A percentile compares a stretch with the other conserved stretches of the same genome.
Evolutionary conservation across 2,329 filamentous ascomycete genomes (phyloP).

Genomic region (Talaromyces sp.): DNA sequence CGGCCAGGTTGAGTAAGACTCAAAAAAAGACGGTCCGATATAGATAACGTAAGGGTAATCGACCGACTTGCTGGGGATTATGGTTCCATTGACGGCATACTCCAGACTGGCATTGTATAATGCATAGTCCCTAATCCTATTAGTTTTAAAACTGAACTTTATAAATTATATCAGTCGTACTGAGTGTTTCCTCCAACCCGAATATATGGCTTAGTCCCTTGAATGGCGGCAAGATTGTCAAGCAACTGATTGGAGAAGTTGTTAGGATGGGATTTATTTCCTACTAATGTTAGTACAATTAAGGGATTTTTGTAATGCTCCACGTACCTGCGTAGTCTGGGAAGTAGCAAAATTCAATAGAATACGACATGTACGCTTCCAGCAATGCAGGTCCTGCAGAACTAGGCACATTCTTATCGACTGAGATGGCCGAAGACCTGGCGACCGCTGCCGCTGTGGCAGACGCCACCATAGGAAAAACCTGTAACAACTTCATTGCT

Average conservation of each 20-base stretch:
- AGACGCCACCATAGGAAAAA: background rate
- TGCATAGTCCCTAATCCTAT: conserved; percentile 2
- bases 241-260: conserved; percentile 7
- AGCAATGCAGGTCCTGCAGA: conserved; percentile 1
- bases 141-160: background rate
- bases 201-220: conserved; percentile 8
- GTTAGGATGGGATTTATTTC: conserved; percentile 8
- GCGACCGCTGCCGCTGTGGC: background rate
- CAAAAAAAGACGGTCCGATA: conserved; percentile 10
- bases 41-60: conserved; percentile 8
- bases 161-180: background rate
- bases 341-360: conserved; percentile 6
- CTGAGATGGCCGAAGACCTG: background rate
- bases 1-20: conserved; percentile 9
- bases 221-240: conserved; percentile 3
- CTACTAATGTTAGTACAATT: background rate
- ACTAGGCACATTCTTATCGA: background rate
- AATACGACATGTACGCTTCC: conserved; percentile 5
- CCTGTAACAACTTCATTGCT: background rate
- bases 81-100: conserved; percentile 3
- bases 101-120: conserved; percentile 5
- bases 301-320: background rate
- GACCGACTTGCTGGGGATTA: background rate
- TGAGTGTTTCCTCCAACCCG: conserved; percentile 10
- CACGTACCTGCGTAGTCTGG: conserved; percentile 5